Evolutionary conservation across 2,329 filamentous ascomycete genomes (phyloP), one percentile per base, ranked within the genome.

Genomic region (Dichotomopilus funicola): DNA sequence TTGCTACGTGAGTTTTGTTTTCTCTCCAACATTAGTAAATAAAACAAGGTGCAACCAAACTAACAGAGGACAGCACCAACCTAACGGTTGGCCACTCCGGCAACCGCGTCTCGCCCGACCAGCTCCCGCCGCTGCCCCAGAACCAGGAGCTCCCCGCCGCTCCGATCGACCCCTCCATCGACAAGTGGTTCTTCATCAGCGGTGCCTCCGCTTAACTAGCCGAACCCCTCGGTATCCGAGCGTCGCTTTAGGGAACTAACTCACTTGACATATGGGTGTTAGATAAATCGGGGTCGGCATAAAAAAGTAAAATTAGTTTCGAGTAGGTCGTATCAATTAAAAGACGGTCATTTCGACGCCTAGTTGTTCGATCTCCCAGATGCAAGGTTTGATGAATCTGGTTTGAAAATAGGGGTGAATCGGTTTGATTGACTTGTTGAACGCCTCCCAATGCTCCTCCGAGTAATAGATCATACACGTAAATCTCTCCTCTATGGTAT

Each of bases 121-220:
- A 88, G 75, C 80, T 95, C 61, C 84, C 86, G 62, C 85, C 83
- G 70, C 85, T 99, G 64, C 89, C 91, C 59, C 70, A 81, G 62
- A 79, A 88, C 76, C 82, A 96, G 83, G 86, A 95, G 69, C 79
- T 95, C 57, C 72, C 82, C 54, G 85, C 94, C 59, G 92, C 87
- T 63, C 91, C 92, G 70, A 96, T 99, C 67, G 94, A 99, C 72
- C 82, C 85, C 72, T 95, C 87, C 75, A 96, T 97, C 71, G 94
- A 99, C 85, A 99, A 99, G 86, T 99, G 94, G 94, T 99, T 99
- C 88, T 99, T 97, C 85, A 99, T 99, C 77, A 96, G 91, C 73
- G 94, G 94, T 75, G 94, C 94, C 71, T 89, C 91, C 66, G 80
- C 87, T 67, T 92, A 88, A 64, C 54, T 62, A 27, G 47, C 33